Conservation (phyloP, 2,329 filamentous ascomycete genomes). For the Cladosporium sp. region DNA sequence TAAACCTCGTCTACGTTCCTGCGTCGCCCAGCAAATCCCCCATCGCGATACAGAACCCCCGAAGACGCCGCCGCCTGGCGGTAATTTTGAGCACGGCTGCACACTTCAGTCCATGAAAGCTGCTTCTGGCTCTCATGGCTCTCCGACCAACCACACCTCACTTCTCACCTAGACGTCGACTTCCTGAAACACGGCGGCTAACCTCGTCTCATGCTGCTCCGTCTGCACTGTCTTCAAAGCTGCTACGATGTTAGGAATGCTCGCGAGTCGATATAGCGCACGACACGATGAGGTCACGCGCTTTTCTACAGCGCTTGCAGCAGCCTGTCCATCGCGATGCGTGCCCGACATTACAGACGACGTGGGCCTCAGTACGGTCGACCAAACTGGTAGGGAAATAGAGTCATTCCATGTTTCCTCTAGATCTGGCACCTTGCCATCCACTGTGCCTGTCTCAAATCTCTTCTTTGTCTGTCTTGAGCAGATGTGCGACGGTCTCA, state of each 20-base stretch:
- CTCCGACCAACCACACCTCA: slow-evolving; percentile 8
- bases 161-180: slow-evolving; percentile 2
- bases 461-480: not conserved
- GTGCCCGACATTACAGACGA: not conserved
- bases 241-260: not conserved
- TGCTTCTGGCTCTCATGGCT: not conserved
- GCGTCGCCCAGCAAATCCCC: not conserved
- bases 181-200: slow-evolving; percentile 1
- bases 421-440: not conserved
- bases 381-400: not conserved
- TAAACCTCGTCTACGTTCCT: not conserved
- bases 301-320: slow-evolving; percentile 1
- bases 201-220: not conserved
- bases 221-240: too few species aligned
- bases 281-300: not conserved
- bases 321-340: not conserved
- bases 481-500: not conserved
- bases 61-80: slow-evolving; percentile 1
- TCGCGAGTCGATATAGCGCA: not conserved
- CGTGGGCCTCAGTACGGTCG: not conserved
- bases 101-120: not conserved
- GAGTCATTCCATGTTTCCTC: not conserved
- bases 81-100: not conserved
- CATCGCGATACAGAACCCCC: not conserved
- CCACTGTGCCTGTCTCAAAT: not conserved